Evolutionary conservation across 106 monocot species (phyloP).

Genomic region (Xerophyta viscosa): DNA sequence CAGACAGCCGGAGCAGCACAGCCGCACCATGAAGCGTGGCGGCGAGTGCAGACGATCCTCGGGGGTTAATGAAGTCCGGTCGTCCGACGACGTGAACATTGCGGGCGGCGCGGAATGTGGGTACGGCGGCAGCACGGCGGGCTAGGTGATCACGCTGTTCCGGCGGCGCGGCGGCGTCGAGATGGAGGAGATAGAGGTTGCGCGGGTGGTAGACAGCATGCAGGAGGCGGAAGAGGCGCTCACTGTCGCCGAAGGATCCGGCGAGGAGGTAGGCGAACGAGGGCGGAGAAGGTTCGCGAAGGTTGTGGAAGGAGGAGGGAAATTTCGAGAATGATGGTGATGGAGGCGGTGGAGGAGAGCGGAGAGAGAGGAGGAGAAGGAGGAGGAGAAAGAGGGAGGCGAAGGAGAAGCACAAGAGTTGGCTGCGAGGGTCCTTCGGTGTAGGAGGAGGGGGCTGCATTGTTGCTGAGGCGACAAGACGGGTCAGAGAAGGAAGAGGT

Average conservation of each 20-base stretch:
- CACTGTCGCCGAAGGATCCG: constrained; percentile 30
- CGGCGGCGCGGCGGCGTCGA: constrained; percentile 38
- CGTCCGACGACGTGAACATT: constrained; percentile 58
- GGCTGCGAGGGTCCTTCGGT: constrained; percentile 21
- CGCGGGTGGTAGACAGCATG: constrained; percentile 51
- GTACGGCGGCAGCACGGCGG: constrained; percentile 9
- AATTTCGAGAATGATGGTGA: constrained; percentile 4
- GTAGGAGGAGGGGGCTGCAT: background rate
- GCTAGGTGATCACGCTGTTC: constrained; percentile 39
- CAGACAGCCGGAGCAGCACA: constrained; percentile 29
- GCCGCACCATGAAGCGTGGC: constrained; percentile 59
- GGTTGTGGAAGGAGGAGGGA: too few relatives aligned
- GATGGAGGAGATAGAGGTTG: constrained; percentile 65
- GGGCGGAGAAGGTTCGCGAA: constrained; percentile 41
- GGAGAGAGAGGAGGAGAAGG: constrained; percentile 7
- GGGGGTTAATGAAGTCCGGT: constrained; percentile 41
- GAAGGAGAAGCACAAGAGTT: constrained; percentile 14
- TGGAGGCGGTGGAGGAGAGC: background rate
- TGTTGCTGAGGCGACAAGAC: too few relatives aligned
- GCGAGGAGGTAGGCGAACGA: constrained; percentile 57
- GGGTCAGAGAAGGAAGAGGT: too few relatives aligned
- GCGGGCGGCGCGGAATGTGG: constrained; percentile 17
- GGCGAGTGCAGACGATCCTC: constrained; percentile 55
- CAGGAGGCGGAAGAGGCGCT: constrained; percentile 61
- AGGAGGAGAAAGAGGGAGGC: constrained; percentile 11